Conservation (phyloP, 75 land plant genomes). For the Gnetum montanum region DNA sequence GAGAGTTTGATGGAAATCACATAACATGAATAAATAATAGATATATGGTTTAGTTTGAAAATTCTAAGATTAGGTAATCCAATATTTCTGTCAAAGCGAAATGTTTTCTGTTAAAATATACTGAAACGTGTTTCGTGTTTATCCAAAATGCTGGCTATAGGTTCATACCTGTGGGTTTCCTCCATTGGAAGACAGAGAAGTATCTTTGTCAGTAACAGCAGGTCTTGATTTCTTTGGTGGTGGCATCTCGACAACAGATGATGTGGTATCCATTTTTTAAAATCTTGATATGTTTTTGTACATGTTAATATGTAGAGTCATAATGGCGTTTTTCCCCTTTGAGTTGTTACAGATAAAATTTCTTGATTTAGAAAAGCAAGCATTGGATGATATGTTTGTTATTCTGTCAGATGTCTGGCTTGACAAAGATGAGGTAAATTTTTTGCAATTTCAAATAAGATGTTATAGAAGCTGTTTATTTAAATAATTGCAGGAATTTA, state of each 20-base stretch:
- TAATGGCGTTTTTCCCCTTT: not conserved
- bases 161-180: conserved; percentile 93
- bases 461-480: too few species aligned
- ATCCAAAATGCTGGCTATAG: too few species aligned
- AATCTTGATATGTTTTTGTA: too few species aligned
- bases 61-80: too few species aligned
- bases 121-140: too few species aligned
- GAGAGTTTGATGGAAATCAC: too few species aligned
- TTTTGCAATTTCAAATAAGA: not conserved
- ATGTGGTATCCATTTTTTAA: conserved; percentile 70
- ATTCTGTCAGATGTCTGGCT: conserved; percentile 96
- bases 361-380: conserved; percentile 57
- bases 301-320: conserved; percentile 3
- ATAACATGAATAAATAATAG: too few species aligned
- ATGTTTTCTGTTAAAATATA: too few species aligned
- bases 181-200: conserved; percentile 74
- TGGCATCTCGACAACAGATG: conserved; percentile 56
- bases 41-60: too few species aligned
- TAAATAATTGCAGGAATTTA: too few species aligned
- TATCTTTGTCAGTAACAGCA: conserved; percentile 46
- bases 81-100: too few species aligned
- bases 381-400: conserved; percentile 96
- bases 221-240: conserved; percentile 89
- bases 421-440: conserved; percentile 70
- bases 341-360: conserved; percentile 40